These are phyloP conservation scores for Phanerochaete carnosa DNA, from an alignment of 768 basidiomycete genomes.

Conservation along the genomic window DNA sequence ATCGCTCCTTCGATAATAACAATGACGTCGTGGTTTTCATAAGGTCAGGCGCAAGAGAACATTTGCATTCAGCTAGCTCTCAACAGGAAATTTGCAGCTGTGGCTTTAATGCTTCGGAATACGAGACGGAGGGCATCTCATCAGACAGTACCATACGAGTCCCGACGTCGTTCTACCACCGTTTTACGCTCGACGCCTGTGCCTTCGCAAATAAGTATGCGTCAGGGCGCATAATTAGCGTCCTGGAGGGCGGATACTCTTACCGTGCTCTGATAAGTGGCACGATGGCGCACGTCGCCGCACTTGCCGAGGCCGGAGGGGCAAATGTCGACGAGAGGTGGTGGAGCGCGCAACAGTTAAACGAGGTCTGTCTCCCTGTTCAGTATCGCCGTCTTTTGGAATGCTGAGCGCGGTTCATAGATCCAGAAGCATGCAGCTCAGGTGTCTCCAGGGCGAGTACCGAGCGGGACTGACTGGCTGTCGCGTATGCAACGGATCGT, in stretches of 20 bases:
- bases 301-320: conserved; percentile 43
- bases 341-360: conserved; percentile 63
- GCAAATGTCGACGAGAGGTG: conserved; percentile 38
- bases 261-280: conserved; percentile 85
- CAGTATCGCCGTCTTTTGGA: too few relatives aligned
- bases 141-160: conserved; percentile 43
- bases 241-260: conserved; percentile 94
- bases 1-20: conserved; percentile 55
- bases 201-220: conserved; percentile 63
- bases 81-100: conserved; percentile 52
- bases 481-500: too few relatives aligned
- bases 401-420: too few relatives aligned
- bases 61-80: conserved; percentile 14
- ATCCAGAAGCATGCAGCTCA: too few relatives aligned
- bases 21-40: conserved; percentile 82
- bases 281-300: conserved; percentile 75
- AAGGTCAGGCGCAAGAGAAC: conserved; percentile 47
- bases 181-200: conserved; percentile 71
- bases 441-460: too few relatives aligned
- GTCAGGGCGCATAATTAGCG: conserved; percentile 71
- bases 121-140: conserved; percentile 88
- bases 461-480: too few relatives aligned
- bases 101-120: conserved; percentile 92
- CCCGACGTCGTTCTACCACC: conserved; percentile 79
- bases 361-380: too few relatives aligned